phyloP scores from a whole-genome alignment of 306 rosid species.

The Astragalus membranaceus region DNA sequence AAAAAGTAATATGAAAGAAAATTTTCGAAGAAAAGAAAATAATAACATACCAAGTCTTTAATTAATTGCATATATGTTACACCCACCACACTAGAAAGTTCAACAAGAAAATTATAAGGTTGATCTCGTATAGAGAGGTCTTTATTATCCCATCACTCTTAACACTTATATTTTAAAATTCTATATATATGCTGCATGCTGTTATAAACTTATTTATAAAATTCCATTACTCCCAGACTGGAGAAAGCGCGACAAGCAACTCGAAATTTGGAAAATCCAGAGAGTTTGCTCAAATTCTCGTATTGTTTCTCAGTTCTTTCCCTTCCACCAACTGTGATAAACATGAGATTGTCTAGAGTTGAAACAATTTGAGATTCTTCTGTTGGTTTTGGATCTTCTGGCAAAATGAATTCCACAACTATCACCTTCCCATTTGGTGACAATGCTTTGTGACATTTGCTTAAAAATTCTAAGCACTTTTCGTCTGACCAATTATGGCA shows the following conservation, averaged over 20 bases:
- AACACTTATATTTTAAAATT: not conserved
- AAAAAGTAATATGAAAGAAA: too few relatives aligned
- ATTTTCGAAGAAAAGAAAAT: too few relatives aligned
- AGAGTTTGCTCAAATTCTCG: not conserved
- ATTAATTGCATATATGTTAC: not conserved
- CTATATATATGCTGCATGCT: too few relatives aligned
- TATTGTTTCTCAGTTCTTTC: slow-evolving; percentile 29
- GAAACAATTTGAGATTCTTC: slow-evolving; percentile 15
- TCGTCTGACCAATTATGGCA: slow-evolving; percentile 33
- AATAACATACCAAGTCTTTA: not conserved
- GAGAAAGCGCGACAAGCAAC: slow-evolving; percentile 21
- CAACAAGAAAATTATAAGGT: not conserved
- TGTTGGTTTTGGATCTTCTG: slow-evolving; percentile 20
- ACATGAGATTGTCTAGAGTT: slow-evolving; percentile 23
- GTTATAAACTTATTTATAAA: slow-evolving; percentile 2
- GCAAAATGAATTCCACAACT: slow-evolving; percentile 27
- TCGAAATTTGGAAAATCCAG: slow-evolving; percentile 23
- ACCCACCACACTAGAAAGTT: not conserved
- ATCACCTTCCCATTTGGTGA: slow-evolving; percentile 27
- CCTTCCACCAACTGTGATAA: slow-evolving; percentile 28
- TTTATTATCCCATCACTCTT: not conserved
- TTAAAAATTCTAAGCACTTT: slow-evolving; percentile 15
- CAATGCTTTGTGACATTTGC: slow-evolving; percentile 26
- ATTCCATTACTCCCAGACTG: slow-evolving; percentile 28
- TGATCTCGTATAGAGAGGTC: not conserved